Base-by-base conservation (phyloP, 495 filamentous ascomycete genomes). In the Cetradonia linearis region DNA sequence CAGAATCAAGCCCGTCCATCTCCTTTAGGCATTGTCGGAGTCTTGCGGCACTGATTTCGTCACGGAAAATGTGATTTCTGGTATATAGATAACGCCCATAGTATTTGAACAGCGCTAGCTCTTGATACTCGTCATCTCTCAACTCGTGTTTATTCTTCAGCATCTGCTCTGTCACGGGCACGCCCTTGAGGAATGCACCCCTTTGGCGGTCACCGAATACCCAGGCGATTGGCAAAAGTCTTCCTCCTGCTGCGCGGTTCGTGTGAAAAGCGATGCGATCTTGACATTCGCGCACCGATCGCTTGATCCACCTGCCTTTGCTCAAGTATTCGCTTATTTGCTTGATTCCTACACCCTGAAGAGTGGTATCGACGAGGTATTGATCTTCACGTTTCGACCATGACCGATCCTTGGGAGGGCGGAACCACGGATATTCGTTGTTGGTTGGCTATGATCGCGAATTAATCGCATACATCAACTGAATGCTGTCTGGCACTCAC, bases 381-480 rank as follows among this genome's bases (percentile, higher is more conserved):
- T 62, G 60, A n/a, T 62, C 60, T 30, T 58, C 55, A 18, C 42
- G 37, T 16, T 54, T 52, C 18, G n/a, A 31, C 49, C 25, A 61
- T 33, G 27, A 28, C 20, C 7, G 11, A 18, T 57, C 27, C n/a
- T 13, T 23, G 3, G 14, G 55, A 20, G 55, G 37, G 18, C 27
- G 3, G 18, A 57, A 37, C 37, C 55, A 46, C n/a, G 37, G 55
- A 16, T 57, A 46, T 10, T 46, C 27, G 38, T 30, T 46, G 8
- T 4, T 44, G 8, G 20, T 46, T 6, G 27, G 13, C 11, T 25
- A 25, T 10, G 16, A 23, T 46, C 16, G 20, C 25, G 4, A 46
- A 20, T 13, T 20, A 13, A 46, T 10, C 16, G 25, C 42, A 3
- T 13, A 11, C 11, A 23, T 46, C 20, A 20, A 10, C 40, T 23